These are phyloP conservation scores for Wallacemonas collosoma DNA, from an alignment of 208 protist genomes.

Conservation along the genomic window DNA sequence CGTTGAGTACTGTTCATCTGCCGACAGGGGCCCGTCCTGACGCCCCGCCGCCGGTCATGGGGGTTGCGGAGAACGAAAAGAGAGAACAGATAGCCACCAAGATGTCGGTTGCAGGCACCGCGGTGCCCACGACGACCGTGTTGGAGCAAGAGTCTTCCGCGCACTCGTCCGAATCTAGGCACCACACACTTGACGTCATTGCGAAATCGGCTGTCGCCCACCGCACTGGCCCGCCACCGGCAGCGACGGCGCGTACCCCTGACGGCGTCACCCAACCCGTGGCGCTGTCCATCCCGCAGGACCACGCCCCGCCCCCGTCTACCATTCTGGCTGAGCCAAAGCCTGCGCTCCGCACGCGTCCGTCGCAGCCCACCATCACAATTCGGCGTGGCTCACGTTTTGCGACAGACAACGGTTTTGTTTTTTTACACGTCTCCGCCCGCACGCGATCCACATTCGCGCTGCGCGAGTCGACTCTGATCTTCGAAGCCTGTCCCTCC, in stretches of 20 bases:
- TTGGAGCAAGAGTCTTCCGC: too few relatives aligned
- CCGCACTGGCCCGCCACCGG: not conserved
- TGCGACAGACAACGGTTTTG: constrained; percentile 8
- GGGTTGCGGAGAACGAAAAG: too few relatives aligned
- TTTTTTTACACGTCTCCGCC: constrained; percentile 20
- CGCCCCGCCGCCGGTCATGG: too few relatives aligned
- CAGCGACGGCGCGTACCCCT: not conserved
- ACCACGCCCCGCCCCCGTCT: not conserved
- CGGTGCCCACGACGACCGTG: too few relatives aligned
- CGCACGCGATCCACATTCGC: not conserved
- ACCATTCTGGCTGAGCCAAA: not conserved
- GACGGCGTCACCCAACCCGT: not conserved
- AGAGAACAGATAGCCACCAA: too few relatives aligned
- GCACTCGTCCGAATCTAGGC: not conserved
- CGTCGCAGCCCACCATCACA: constrained; percentile 9
- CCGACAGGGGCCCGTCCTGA: too few relatives aligned
- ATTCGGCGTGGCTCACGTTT: constrained; percentile 27
- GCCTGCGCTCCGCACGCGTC: not conserved
- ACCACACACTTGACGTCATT: not conserved
- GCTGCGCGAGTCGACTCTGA: not conserved
- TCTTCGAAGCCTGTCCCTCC: constrained; percentile 16
- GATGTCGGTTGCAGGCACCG: too few relatives aligned
- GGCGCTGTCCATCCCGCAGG: not conserved
- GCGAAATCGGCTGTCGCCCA: not conserved
- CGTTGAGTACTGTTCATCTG: too few relatives aligned